A percentile compares a stretch with the other conserved stretches of the same genome.
These are phyloP conservation scores for Russula sp. DNA, from an alignment of 768 basidiomycete species.

Conservation along the genomic window DNA sequence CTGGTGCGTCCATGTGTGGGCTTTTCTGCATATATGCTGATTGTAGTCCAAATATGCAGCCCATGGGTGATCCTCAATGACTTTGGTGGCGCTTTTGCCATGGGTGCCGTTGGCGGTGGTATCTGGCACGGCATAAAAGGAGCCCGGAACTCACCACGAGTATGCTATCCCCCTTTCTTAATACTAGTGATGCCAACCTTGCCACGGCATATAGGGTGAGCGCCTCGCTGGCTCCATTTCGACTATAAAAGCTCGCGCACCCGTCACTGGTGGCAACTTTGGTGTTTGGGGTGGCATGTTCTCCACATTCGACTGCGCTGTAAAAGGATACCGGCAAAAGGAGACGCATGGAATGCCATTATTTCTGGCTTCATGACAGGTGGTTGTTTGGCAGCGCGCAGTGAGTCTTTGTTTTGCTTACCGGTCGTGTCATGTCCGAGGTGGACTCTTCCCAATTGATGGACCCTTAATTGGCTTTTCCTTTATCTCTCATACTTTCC, in stretches of 20 bases:
- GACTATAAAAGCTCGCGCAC: constrained; percentile 96
- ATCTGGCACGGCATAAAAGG: constrained; percentile 99
- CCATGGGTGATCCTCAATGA: constrained; percentile 99
- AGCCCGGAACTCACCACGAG: constrained; percentile 92
- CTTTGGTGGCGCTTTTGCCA: constrained; percentile 95
- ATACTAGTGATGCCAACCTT: background rate
- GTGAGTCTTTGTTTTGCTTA: constrained; percentile 50
- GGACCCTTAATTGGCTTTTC: background rate
- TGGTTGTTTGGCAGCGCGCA: constrained; percentile 89
- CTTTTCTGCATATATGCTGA: background rate
- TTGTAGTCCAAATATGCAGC: constrained; percentile 49
- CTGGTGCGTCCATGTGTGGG: constrained; percentile 51
- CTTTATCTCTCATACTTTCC: too few species aligned
- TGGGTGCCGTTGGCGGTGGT: constrained; percentile 97
- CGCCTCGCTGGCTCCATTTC: constrained; percentile 91
- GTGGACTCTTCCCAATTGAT: background rate
- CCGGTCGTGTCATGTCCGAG: background rate
- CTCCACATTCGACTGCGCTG: constrained; percentile 96
- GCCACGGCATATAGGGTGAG: constrained; percentile 65
- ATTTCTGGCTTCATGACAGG: constrained; percentile 98
- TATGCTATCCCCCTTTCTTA: constrained; percentile 48
- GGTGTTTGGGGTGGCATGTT: constrained; percentile 98
- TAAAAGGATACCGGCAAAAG: constrained; percentile 95
- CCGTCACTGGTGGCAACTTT: constrained; percentile 97
- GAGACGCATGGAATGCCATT: constrained; percentile 99